phyloP scores from a whole-genome alignment of 2,329 filamentous ascomycete species.

The Colletotrichum orbiculare region DNA sequence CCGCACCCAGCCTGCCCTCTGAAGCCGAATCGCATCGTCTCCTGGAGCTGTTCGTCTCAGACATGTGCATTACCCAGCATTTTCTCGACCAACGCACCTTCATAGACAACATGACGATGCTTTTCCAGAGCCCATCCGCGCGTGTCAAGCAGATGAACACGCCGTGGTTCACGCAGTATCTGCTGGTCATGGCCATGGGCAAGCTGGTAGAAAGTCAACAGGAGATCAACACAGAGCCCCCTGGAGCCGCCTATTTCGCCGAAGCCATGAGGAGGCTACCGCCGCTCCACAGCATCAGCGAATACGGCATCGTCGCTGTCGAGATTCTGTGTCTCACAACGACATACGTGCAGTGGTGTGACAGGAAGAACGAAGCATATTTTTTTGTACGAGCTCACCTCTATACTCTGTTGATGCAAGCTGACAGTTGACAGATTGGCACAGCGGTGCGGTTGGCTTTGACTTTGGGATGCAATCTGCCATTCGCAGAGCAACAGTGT shows the following conservation, averaged over 20 bases:
- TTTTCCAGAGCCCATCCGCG: slow-evolving; percentile 40
- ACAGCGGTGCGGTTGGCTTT: slow-evolving; percentile 42
- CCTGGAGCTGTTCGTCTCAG: slow-evolving; percentile 40
- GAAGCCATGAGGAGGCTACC: slow-evolving; percentile 43
- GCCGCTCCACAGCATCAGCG: slow-evolving; percentile 40
- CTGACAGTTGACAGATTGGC: slow-evolving; percentile 38
- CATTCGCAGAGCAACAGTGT: slow-evolving; percentile 41
- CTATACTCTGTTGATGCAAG: background rate
- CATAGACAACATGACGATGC: slow-evolving; percentile 40
- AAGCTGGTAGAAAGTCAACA: slow-evolving; percentile 42
- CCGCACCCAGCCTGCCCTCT: slow-evolving; percentile 25
- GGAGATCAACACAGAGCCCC: slow-evolving; percentile 36
- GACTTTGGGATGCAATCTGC: slow-evolving; percentile 42
- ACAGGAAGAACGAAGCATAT: slow-evolving; percentile 44
- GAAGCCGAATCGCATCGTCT: slow-evolving; percentile 39
- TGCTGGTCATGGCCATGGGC: slow-evolving; percentile 45
- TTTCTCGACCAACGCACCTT: slow-evolving; percentile 44
- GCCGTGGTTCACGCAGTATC: slow-evolving; percentile 43
- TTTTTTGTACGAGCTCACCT: slow-evolving; percentile 38
- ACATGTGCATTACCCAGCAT: slow-evolving; percentile 44
- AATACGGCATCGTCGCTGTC: slow-evolving; percentile 41
- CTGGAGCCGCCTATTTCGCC: slow-evolving; percentile 42
- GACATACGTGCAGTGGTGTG: slow-evolving; percentile 44
- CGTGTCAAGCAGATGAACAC: slow-evolving; percentile 38
- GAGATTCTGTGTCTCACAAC: slow-evolving; percentile 42